Percentiles rank a stretch among this genome's conserved stretches.
Evolutionary conservation across 106 monocot genomes (phyloP).

Genomic region (Gastrodia elata): DNA sequence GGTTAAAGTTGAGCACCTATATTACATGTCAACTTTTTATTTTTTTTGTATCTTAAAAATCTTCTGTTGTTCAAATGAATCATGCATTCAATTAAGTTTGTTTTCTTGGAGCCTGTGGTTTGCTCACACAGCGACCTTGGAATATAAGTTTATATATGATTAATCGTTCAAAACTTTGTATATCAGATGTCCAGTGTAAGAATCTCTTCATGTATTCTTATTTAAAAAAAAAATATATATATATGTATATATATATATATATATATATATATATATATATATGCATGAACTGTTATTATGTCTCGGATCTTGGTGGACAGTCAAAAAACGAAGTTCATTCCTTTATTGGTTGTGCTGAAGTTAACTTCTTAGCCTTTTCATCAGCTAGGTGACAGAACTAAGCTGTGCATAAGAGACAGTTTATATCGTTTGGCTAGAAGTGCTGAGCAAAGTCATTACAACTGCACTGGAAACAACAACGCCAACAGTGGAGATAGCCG

Average conservation of each 20-base stretch:
- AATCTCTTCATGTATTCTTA: not conserved
- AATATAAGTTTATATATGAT: not conserved
- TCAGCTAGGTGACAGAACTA: conserved; percentile 69
- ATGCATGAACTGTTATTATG: not conserved
- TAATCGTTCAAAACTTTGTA: not conserved
- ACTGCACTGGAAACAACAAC: conserved; percentile 10
- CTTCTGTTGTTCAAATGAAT: not conserved
- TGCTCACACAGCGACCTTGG: not conserved
- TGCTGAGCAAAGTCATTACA: conserved; percentile 49
- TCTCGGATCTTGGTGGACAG: not conserved
- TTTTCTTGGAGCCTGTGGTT: not conserved
- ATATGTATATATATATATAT: too few relatives aligned
- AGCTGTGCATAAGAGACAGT: conserved; percentile 71
- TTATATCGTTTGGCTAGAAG: conserved; percentile 79
- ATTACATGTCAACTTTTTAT: not conserved
- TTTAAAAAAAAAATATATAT: too few relatives aligned
- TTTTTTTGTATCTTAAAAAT: not conserved
- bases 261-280: too few relatives aligned
- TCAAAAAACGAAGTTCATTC: not conserved
- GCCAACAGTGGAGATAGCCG: conserved; percentile 4
- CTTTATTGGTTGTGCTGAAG: not conserved
- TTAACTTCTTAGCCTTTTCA: conserved; percentile 9
- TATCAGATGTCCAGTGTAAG: not conserved
- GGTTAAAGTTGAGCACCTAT: not conserved
- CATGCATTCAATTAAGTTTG: not conserved